Evolutionary conservation across 768 basidiomycete species (phyloP).

Genomic region (Agrocybe chaxingu): DNA sequence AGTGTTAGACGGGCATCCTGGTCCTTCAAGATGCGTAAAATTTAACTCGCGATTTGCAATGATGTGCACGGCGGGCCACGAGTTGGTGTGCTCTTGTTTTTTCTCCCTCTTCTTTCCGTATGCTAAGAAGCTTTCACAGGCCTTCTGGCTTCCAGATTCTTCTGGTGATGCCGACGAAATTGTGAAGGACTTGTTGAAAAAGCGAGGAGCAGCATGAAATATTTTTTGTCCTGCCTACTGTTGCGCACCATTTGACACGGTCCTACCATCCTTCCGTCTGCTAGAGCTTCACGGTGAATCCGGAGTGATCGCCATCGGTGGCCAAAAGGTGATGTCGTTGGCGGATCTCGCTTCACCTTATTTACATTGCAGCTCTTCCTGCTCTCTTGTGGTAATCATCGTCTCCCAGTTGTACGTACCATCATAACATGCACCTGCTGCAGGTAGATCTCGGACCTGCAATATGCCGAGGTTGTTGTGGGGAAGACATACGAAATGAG

Average conservation of each 20-base stretch:
- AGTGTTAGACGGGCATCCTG: constrained; percentile 74
- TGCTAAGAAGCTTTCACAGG: constrained; percentile 21
- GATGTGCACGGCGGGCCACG: constrained; percentile 81
- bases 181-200: constrained; percentile 66
- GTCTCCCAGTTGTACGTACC: no score
- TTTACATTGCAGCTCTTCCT: no score
- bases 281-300: no score
- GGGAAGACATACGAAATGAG: no score
- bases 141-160: constrained; percentile 54
- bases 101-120: neutral
- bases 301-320: no score
- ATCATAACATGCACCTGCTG: no score
- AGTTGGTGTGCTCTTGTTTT: constrained; percentile 45
- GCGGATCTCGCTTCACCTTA: no score
- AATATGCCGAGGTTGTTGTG: no score
- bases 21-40: constrained; percentile 79
- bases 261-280: constrained; percentile 1
- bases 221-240: neutral
- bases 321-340: no score
- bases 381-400: no score
- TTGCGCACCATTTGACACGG: constrained; percentile 1
- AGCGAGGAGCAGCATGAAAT: constrained; percentile 29
- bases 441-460: no score
- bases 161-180: constrained; percentile 67
- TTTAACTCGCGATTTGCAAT: constrained; percentile 91